Percentiles rank a stretch among this genome's conserved stretches.
Conservation (phyloP, 2,329 filamentous ascomycete species). For the Cladosporium sphaerospermum region DNA sequence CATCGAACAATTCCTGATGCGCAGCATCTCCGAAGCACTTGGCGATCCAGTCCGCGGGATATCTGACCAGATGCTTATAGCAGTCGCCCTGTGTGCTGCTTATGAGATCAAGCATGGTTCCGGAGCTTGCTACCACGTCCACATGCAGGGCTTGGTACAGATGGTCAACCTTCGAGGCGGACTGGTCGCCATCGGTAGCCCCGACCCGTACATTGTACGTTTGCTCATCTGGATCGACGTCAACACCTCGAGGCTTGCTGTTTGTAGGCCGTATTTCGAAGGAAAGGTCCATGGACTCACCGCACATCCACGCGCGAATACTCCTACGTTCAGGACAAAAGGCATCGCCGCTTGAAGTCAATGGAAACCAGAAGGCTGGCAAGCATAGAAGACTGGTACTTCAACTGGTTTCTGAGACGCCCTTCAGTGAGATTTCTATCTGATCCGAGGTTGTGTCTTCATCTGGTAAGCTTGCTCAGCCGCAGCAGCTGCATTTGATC, state of each 20-base stretch:
- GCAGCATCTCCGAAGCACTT: constrained; percentile 13
- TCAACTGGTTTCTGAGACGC: too few relatives aligned
- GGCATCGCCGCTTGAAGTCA: not conserved
- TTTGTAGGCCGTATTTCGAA: constrained; percentile 1
- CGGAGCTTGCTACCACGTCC: constrained; percentile 11
- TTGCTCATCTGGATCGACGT: constrained; percentile 4
- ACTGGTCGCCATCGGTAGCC: not conserved
- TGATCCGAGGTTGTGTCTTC: too few relatives aligned
- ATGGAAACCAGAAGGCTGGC: too few relatives aligned
- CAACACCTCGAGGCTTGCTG: constrained; percentile 2
- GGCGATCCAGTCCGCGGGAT: constrained; percentile 11
- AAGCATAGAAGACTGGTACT: too few relatives aligned
- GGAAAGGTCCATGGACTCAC: not conserved
- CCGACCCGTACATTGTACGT: constrained; percentile 4
- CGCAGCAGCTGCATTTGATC: too few relatives aligned
- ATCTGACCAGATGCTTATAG: constrained; percentile 13
- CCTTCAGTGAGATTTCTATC: too few relatives aligned
- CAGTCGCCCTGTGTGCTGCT: constrained; percentile 13
- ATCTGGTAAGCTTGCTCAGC: too few relatives aligned
- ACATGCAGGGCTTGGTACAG: constrained; percentile 15
- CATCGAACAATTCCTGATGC: constrained; percentile 11
- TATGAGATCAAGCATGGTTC: constrained; percentile 14
- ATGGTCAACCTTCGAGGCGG: not conserved
- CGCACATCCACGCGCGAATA: not conserved
- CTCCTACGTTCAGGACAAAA: not conserved